Conservation (phyloP, 306 rosid genomes). For the Vigna hirtella region DNA sequence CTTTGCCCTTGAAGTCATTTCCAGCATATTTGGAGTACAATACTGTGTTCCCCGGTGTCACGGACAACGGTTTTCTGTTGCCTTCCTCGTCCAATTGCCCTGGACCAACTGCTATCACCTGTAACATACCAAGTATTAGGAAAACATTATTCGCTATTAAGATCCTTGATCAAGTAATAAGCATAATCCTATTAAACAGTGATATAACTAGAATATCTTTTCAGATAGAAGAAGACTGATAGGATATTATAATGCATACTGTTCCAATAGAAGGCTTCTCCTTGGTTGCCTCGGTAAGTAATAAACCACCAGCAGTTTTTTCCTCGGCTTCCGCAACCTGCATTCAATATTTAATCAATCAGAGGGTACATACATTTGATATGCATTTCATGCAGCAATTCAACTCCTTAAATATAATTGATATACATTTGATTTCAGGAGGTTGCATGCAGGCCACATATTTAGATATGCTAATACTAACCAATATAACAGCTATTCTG, state of each 20-base stretch:
- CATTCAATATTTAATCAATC: constrained; percentile 8
- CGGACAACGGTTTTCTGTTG: constrained; percentile 63
- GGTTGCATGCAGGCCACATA: neutral
- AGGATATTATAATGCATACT: constrained; percentile 44
- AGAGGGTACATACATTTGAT: neutral
- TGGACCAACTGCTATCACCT: constrained; percentile 81
- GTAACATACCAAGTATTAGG: constrained; percentile 15
- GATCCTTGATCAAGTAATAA: neutral
- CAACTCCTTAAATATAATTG: neutral
- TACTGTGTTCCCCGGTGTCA: constrained; percentile 65
- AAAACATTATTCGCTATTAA: neutral
- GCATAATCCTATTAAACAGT: neutral
- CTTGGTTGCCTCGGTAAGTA: constrained; percentile 80
- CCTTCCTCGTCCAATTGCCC: constrained; percentile 81
- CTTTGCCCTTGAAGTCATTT: constrained; percentile 91
- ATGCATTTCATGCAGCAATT: neutral
- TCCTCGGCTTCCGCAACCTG: constrained; percentile 87
- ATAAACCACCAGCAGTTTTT: constrained; percentile 80
- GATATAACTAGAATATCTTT: neutral
- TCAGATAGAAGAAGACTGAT: neutral
- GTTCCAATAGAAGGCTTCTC: constrained; percentile 89
- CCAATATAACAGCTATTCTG: neutral
- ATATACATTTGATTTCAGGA: too few species aligned
- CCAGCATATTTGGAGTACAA: constrained; percentile 88
- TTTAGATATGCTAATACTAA: neutral